These are phyloP conservation scores for Hericium alpestre DNA, from an alignment of 768 basidiomycete species.

Conservation along the genomic window DNA sequence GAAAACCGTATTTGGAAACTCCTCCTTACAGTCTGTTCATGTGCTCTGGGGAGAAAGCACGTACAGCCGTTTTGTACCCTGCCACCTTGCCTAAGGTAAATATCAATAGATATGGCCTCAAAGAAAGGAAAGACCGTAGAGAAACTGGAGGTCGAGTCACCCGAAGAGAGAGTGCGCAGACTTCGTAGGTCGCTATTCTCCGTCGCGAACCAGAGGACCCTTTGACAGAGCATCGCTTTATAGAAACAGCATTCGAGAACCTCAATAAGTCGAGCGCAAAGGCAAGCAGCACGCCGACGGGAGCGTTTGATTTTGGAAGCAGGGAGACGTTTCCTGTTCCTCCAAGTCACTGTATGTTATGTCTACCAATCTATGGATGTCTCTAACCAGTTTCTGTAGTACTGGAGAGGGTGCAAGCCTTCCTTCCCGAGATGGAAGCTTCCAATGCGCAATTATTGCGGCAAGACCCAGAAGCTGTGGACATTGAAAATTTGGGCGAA, in stretches of 20 bases:
- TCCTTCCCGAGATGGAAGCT: conserved; percentile 56
- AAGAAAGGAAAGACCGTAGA: background rate
- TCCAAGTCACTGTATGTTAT: conserved; percentile 13
- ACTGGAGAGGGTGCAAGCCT: conserved; percentile 52
- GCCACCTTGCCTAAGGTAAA: no score
- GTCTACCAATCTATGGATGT: no score
- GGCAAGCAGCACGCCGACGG: background rate
- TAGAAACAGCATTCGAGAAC: conserved; percentile 12
- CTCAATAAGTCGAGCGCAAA: background rate
- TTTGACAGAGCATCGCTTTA: background rate
- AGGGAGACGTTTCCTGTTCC: conserved; percentile 13
- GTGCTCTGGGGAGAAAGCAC: no score
- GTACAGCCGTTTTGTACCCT: no score
- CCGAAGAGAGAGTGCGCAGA: conserved; percentile 7
- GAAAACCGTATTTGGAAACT: background rate
- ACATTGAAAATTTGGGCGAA: conserved; percentile 53
- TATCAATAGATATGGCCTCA: no score
- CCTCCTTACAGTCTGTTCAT: background rate
- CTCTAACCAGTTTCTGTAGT: conserved; percentile 29
- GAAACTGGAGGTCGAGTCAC: conserved; percentile 7
- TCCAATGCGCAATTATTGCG: conserved; percentile 46
- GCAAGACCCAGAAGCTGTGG: conserved; percentile 45
- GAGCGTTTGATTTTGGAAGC: conserved; percentile 15
- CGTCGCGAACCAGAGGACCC: background rate
- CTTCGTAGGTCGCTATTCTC: conserved; percentile 12